phyloP scores from a whole-genome alignment of 192 early-diverging fungal species.

The Coemansia sp. region DNA sequence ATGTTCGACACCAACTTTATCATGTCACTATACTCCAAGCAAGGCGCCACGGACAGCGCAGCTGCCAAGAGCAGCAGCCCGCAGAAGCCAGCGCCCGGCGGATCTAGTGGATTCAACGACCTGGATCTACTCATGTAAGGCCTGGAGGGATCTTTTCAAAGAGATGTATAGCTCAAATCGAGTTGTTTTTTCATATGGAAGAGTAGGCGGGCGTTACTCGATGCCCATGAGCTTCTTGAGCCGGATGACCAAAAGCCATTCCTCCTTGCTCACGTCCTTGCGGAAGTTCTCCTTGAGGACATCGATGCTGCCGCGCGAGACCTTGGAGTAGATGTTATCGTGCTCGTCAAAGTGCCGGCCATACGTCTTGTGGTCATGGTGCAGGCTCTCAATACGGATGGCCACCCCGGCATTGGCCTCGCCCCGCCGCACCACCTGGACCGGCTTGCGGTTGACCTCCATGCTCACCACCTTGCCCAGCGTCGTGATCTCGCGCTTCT shows the following conservation, averaged over 20 bases:
- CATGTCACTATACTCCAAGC: constrained; percentile 45
- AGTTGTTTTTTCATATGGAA: not conserved
- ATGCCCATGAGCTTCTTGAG: constrained; percentile 66
- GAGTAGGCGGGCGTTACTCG: constrained; percentile 4
- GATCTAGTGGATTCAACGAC: constrained; percentile 11
- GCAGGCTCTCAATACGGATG: constrained; percentile 82
- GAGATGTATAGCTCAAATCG: too few relatives aligned
- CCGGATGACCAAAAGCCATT: constrained; percentile 74
- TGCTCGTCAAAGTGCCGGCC: constrained; percentile 88
- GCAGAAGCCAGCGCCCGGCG: not conserved
- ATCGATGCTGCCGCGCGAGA: constrained; percentile 88
- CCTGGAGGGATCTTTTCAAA: too few relatives aligned
- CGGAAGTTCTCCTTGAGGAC: constrained; percentile 92
- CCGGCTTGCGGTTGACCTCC: constrained; percentile 84
- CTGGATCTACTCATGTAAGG: constrained; percentile 27
- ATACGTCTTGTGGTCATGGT: constrained; percentile 80
- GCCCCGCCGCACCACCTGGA: constrained; percentile 77
- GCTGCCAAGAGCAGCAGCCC: constrained; percentile 5
- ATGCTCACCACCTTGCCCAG: constrained; percentile 90
- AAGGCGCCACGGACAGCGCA: constrained; percentile 1
- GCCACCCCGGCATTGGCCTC: constrained; percentile 79
- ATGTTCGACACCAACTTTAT: constrained; percentile 45
- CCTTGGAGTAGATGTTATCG: constrained; percentile 72
- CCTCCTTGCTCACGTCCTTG: constrained; percentile 83
- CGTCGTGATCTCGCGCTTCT: constrained; percentile 60